phyloP scores from a whole-genome alignment of 768 basidiomycete species.

The Phylloporus scabripes region DNA sequence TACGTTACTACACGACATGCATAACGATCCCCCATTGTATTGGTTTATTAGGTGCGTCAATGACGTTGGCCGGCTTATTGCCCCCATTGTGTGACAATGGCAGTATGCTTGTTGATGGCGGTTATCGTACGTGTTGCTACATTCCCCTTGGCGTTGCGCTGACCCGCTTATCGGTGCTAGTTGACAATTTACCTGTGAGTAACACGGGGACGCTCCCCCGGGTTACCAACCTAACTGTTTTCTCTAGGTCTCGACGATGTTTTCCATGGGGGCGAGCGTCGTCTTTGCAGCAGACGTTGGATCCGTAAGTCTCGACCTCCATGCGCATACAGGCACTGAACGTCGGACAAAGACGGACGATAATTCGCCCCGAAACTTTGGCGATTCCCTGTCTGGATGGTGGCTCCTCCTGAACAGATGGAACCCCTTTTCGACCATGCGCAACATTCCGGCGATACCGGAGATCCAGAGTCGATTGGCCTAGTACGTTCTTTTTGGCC shows the following conservation, averaged over 20 bases:
- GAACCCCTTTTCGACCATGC: constrained; percentile 82
- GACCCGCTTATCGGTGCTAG: constrained; percentile 33
- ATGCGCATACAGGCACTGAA: neutral
- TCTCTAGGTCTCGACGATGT: constrained; percentile 79
- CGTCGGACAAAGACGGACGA: constrained; percentile 63
- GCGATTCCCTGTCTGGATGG: constrained; percentile 94
- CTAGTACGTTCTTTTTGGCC: constrained; percentile 58
- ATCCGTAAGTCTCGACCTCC: constrained; percentile 48
- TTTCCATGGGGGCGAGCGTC: constrained; percentile 81
- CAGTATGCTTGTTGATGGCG: constrained; percentile 85
- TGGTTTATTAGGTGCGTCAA: constrained; percentile 70
- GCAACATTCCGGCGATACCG: constrained; percentile 79
- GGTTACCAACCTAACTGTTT: constrained; percentile 1
- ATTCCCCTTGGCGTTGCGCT: constrained; percentile 2
- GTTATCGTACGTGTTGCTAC: constrained; percentile 61
- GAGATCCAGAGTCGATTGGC: constrained; percentile 93
- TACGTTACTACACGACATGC: constrained; percentile 29
- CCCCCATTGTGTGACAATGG: constrained; percentile 95
- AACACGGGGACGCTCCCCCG: neutral
- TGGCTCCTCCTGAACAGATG: constrained; percentile 91
- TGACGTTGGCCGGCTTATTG: constrained; percentile 93
- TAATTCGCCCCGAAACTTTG: constrained; percentile 90
- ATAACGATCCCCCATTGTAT: constrained; percentile 3
- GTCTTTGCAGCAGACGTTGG: constrained; percentile 95
- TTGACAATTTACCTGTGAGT: constrained; percentile 83